Base-by-base conservation (phyloP, 495 filamentous ascomycete genomes). In the Neurospora sp. region DNA sequence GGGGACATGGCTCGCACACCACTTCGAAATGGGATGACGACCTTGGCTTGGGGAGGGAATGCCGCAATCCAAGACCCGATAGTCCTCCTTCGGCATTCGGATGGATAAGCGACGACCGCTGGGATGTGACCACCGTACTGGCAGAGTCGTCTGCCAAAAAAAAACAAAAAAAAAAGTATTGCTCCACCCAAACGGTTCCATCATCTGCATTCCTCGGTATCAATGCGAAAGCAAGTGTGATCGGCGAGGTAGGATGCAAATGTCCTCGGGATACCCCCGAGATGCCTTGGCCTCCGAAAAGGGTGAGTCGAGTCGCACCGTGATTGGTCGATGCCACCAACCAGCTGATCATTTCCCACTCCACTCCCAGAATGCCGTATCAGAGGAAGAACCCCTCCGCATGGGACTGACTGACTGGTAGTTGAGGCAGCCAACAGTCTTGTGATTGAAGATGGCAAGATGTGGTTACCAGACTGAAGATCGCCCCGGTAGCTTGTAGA, bases 311-410 rank as follows among this genome's bases (percentile, higher is more conserved):
- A n/a, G 70, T 61, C 18, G 70, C 8, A 35, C 45, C 22, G 20
- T 81, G 74, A 81, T 81, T 81, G 79, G 79, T 44, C 70, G 68
- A 38, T 1, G 61, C 71, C 39, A 61, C 35, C 40, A 75, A 72
- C 70, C 79, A 80, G 79, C 74, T 81, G 78, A 77, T 73, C 76
- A 76, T 45, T 69, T 59, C 68, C 71, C 68, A 35, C 53, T 65
- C 53, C 27, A 65, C 53, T 65, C 53, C 53, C 53, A 18, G 12
- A 35, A 18, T 18, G 27, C 53, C 53, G 53, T 61, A 61, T 61
- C 10, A 31, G 22, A 12, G 53, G 16, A 59, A 27, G 22, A 61
- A 31, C 16, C 22, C 8, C 22, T 61, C 53, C 22, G 53, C 53
- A 35, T 27, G 20, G 4, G 20, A 65, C 53, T 59, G 0, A 4